phyloP scores from a whole-genome alignment of 441 rosid genomes.

The Corymbia citriodora region DNA sequence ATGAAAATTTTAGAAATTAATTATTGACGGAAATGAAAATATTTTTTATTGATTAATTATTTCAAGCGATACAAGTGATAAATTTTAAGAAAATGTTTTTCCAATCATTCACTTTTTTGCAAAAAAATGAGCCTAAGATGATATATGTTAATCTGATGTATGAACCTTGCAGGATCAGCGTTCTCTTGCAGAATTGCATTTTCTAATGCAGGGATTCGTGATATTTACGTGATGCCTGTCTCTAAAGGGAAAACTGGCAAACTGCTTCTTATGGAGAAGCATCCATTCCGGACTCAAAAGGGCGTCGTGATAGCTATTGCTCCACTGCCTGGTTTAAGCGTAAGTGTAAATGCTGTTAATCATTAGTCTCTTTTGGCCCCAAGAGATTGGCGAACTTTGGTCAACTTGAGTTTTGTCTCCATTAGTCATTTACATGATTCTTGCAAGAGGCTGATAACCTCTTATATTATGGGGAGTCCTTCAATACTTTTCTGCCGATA shows the following conservation, averaged over 20 bases:
- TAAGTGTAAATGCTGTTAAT: conserved; percentile 19
- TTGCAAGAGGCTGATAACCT: not conserved
- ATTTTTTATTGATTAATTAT: not conserved
- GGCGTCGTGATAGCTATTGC: conserved; percentile 62
- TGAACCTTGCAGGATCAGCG: conserved; percentile 35
- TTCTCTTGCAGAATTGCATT: conserved; percentile 60
- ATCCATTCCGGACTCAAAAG: conserved; percentile 58
- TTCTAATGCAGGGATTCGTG: conserved; percentile 58
- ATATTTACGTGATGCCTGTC: conserved; percentile 42
- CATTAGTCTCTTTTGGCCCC: not conserved
- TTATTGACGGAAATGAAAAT: too few species aligned
- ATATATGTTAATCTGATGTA: not conserved
- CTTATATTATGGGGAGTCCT: not conserved
- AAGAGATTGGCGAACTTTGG: not conserved
- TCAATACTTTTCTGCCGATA: not conserved
- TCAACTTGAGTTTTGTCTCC: not conserved
- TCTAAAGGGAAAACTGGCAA: conserved; percentile 45
- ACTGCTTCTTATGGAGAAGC: conserved; percentile 64
- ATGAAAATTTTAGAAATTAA: not conserved
- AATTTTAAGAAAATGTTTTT: not conserved
- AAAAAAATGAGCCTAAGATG: not conserved
- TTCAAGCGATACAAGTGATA: not conserved
- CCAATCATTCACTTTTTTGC: not conserved
- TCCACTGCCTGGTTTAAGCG: conserved; percentile 59
- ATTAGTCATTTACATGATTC: not conserved